Evolutionary conservation across 352 stramenopile genomes (phyloP), one percentile per base, ranked within the genome.

Genomic region (Phytophthora colocasiae): DNA sequence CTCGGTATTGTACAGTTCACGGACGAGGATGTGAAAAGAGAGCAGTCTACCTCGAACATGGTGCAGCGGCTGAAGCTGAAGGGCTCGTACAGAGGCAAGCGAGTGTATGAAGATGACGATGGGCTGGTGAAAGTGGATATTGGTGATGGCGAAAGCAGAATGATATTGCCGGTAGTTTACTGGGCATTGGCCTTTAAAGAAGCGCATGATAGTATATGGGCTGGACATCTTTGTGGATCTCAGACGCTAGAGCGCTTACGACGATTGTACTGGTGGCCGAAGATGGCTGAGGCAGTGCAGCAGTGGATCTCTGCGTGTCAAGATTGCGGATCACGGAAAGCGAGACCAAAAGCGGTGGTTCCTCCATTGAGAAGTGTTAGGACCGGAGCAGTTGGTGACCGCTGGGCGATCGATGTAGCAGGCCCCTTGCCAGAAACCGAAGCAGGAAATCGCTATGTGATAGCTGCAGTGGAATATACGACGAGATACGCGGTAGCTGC

Each of bases 261-360:
- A 4, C 9, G 32, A 15, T 6, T 53, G 31, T 53, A 62, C 15
- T 62, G 54, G 54, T 52, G 41, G 54, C 54, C 54, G 17, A 11
- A 49, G 17, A 62, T 62, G 54, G 0, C 29, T 2, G 29, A 52
- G 1, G 12, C 29, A 4, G 32, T 53, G 11, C n/a, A 34, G 1
- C 8, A 51, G 11, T 62, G 54, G 54, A 11, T 62, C 3, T 22
- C 41, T 8, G 41, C 29, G 3, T 53, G 41, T 11, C 54, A 62
- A 44, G 27, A 75, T 26, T 71, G 67, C 17, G 57, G 51, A 0
- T 69, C 50, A 3, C 22, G 67, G 1, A 71, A 75, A 14, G 34
- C 54, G 10, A 47, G 39, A n/a, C 60, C 61, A 4, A 46, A 17
- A 1, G 17, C 31, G 9, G 34, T 71, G 2, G 54, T 71, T 0